Base-by-base conservation (phyloP, 345 rosid genomes). In the Rhizophora apiculata region DNA sequence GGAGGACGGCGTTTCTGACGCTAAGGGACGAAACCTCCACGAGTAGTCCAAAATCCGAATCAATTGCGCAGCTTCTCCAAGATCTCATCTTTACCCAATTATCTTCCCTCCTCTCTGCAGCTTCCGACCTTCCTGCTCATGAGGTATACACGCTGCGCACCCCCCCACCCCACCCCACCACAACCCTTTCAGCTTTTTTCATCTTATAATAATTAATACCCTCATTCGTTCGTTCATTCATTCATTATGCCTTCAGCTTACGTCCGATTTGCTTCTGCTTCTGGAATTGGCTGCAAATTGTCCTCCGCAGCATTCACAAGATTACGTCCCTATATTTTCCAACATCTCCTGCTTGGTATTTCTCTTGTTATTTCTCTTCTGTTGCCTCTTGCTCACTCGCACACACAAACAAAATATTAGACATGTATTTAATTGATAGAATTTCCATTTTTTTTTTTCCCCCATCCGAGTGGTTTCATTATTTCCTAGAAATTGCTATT, bases 1-100 rank as follows among this genome's bases (percentile, higher is more conserved):
- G 98, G 96, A 83, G 97, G 81, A 86, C 96, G 63, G 89, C 93
- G 39, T 90, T 93, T 83, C 83, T 93, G 39, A 87, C 93, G 11
- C 86, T 93, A 34, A 76, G 98, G 58, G 98, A 89, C 80, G 93
- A 93, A 78, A 81, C 85, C 74, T 76, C 80, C 53, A 79, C 92
- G 46, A 76, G 65, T 62, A 76, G 76, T 36, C 72, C 64, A 27
- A 69, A 52, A 37, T 60, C 70, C 49, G 60, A 65, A 65, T 70
- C 75, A n/a, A 26, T 85, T 39, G 71, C 80, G 34, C 81, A 72
- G 48, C 92, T 90, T 68, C 88, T 93, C 65, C 76, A 80, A 70
- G 70, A 75, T 75, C 84, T 87, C 60, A 70, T 89, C 75, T 87
- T 94, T 89, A 85, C 91, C 68, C 83, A 89, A 59, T 77, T 87